These are phyloP conservation scores for Ophiocordyceps robertsii DNA, from an alignment of 2,329 filamentous ascomycete species.

Conservation along the genomic window DNA sequence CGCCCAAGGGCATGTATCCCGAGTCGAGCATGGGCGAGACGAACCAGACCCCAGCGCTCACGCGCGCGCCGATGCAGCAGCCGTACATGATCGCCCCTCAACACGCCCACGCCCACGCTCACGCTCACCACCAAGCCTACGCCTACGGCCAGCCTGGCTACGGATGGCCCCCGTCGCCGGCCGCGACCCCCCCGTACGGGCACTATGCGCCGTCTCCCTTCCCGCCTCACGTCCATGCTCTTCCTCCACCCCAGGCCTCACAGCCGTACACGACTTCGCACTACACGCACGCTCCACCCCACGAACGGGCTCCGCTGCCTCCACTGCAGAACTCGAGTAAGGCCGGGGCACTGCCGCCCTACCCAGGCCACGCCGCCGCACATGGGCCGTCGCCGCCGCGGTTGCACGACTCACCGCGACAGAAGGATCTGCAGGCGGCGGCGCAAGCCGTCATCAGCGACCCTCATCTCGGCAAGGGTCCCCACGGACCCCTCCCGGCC, in stretches of 20 bases:
- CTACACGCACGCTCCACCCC: constrained; percentile 9
- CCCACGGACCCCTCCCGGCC: constrained; percentile 30
- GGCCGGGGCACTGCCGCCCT: constrained; percentile 13
- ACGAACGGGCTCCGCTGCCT: constrained; percentile 24
- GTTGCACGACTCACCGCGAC: constrained; percentile 26
- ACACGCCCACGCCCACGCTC: constrained; percentile 11
- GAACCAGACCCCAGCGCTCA: constrained; percentile 67
- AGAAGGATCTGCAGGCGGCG: constrained; percentile 29
- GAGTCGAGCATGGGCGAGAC: constrained; percentile 86
- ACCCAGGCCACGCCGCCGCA: constrained; percentile 17
- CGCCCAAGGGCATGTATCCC: constrained; percentile 90
- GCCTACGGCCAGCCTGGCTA: constrained; percentile 32
- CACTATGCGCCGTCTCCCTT: constrained; percentile 29
- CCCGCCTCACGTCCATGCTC: constrained; percentile 14
- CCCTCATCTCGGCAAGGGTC: constrained; percentile 22
- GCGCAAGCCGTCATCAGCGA: constrained; percentile 28
- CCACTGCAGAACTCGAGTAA: constrained; percentile 18
- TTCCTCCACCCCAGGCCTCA: constrained; percentile 13
- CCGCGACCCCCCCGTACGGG: constrained; percentile 38
- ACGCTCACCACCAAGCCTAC: constrained; percentile 10
- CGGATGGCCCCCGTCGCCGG: constrained; percentile 42
- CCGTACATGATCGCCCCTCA: constrained; percentile 23
- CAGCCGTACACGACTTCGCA: constrained; percentile 16
- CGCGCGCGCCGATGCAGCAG: constrained; percentile 54
- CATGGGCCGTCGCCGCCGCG: constrained; percentile 11